A percentile compares a stretch with the other conserved stretches of the same genome.
Evolutionary conservation across 345 rosid genomes (phyloP).

Genomic region (Laguncularia racemosa): DNA sequence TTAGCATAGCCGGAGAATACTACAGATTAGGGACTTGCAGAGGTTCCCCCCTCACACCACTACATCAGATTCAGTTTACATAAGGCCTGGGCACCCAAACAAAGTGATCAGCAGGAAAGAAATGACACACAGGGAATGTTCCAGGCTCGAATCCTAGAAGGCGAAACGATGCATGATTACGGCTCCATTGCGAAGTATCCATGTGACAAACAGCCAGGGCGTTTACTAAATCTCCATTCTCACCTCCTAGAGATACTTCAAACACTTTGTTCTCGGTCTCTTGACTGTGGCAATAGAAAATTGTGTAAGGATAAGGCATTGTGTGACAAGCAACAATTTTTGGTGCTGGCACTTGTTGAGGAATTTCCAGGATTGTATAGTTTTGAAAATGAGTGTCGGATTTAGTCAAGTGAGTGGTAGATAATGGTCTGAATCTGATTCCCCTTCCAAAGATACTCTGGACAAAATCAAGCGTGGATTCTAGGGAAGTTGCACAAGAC

Average conservation of each 20-base stretch:
- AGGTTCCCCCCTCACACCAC: too few relatives aligned
- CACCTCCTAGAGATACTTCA: slow-evolving; percentile 22
- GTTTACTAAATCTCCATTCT: slow-evolving; percentile 26
- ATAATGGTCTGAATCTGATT: slow-evolving; percentile 8
- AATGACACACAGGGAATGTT: slow-evolving; percentile 31
- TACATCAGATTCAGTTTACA: too few relatives aligned
- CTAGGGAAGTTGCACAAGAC: slow-evolving; percentile 36
- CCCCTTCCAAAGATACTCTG: slow-evolving; percentile 11
- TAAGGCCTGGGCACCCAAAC: slow-evolving; percentile 22
- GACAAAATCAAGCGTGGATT: slow-evolving; percentile 39
- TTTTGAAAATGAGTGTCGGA: slow-evolving; percentile 15
- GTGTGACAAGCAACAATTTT: slow-evolving; percentile 33
- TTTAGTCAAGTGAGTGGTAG: slow-evolving; percentile 17
- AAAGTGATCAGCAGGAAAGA: slow-evolving; percentile 29
- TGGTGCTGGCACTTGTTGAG: slow-evolving; percentile 21
- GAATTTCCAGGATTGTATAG: slow-evolving; percentile 18
- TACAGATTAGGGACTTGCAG: too few relatives aligned
- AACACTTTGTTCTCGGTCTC: slow-evolving; percentile 22
- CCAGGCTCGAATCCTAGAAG: slow-evolving; percentile 29
- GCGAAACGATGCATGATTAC: slow-evolving; percentile 23
- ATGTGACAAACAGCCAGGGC: slow-evolving; percentile 42
- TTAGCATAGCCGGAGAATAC: too few relatives aligned
- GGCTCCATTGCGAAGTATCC: slow-evolving; percentile 42
- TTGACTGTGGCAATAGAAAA: slow-evolving; percentile 39
- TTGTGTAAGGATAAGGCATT: slow-evolving; percentile 26